A percentile compares a stretch with the other conserved stretches of the same genome.
Evolutionary conservation across 2,329 filamentous ascomycete genomes (phyloP).

Genomic region (Talaromyces islandicus): DNA sequence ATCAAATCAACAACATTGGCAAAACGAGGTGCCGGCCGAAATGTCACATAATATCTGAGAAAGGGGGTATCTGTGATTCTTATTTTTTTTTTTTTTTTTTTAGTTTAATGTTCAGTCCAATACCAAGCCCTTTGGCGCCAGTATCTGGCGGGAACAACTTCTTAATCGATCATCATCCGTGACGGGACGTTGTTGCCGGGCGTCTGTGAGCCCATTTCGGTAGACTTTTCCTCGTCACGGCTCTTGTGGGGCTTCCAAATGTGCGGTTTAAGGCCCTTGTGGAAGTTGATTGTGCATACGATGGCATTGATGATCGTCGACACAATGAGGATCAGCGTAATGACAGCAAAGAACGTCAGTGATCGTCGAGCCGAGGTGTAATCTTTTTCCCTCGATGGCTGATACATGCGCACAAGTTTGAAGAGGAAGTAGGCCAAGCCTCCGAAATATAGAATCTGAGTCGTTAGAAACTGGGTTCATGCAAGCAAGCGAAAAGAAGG

Average conservation of each 20-base stretch:
- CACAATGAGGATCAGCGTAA: slow-evolving; percentile 84
- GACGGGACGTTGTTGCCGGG: slow-evolving; percentile 27
- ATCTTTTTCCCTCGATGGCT: slow-evolving; percentile 49
- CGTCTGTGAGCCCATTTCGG: slow-evolving; percentile 35
- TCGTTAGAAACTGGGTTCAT: background rate
- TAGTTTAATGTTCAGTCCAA: background rate
- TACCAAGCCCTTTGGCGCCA: slow-evolving; percentile 6
- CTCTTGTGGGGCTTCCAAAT: slow-evolving; percentile 55
- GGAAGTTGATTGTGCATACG: slow-evolving; percentile 86
- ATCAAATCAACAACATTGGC: slow-evolving; percentile 5
- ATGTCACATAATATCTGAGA: background rate
- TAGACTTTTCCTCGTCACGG: slow-evolving; percentile 46
- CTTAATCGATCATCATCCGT: slow-evolving; percentile 43
- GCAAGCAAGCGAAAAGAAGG: background rate
- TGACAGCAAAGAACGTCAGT: slow-evolving; percentile 86
- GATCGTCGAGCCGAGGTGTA: slow-evolving; percentile 79
- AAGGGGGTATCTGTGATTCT: slow-evolving; percentile 4
- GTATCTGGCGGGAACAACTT: background rate
- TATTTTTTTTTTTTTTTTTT: background rate
- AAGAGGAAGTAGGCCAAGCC: slow-evolving; percentile 94
- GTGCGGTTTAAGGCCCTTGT: slow-evolving; percentile 81
- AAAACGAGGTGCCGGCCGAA: background rate
- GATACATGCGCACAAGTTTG: slow-evolving; percentile 96
- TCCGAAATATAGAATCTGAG: slow-evolving; percentile 70
- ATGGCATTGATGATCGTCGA: slow-evolving; percentile 82